Evolutionary conservation across 495 filamentous ascomycete genomes (phyloP).

Genomic region (Oidiodendron maius): DNA sequence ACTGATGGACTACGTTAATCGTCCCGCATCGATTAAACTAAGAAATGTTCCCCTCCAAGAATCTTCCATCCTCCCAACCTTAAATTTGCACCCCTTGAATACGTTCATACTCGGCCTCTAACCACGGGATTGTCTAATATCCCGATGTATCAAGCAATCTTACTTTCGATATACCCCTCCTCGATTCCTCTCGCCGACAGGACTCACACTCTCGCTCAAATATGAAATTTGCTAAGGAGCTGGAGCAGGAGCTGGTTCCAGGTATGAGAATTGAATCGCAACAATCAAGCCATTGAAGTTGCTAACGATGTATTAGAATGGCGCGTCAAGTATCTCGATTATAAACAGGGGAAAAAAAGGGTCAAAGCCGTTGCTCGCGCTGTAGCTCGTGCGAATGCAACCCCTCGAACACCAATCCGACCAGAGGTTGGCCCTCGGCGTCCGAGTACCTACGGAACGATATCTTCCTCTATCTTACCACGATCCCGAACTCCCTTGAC

Average conservation of each 20-base stretch:
- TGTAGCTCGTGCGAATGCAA: slow-evolving; percentile 54
- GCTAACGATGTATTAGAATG: slow-evolving; percentile 52
- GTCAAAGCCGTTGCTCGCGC: slow-evolving; percentile 75
- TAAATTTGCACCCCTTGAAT: too few species aligned
- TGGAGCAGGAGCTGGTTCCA: slow-evolving; percentile 81
- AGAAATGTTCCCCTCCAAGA: too few species aligned
- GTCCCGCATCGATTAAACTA: too few species aligned
- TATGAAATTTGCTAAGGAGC: slow-evolving; percentile 58
- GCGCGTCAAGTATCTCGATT: slow-evolving; percentile 87
- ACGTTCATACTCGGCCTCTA: too few species aligned
- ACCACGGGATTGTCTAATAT: too few species aligned
- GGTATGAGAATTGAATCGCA: slow-evolving; percentile 24
- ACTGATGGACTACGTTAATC: too few species aligned
- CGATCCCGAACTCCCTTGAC: slow-evolving; percentile 1
- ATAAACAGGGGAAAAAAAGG: slow-evolving; percentile 90
- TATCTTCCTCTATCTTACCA: slow-evolving; percentile 2
- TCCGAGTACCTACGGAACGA: slow-evolving; percentile 15
- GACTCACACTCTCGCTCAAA: background rate
- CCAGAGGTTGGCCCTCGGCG: slow-evolving; percentile 3
- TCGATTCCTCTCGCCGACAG: too few species aligned
- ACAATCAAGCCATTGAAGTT: background rate
- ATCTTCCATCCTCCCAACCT: too few species aligned
- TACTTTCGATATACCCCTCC: too few species aligned
- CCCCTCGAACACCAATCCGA: slow-evolving; percentile 26
- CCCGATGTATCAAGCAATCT: too few species aligned